Evolutionary conservation across 208 protist species (phyloP), one percentile per base, ranked within the genome.

Genomic region (Leptomonas seymouri): DNA sequence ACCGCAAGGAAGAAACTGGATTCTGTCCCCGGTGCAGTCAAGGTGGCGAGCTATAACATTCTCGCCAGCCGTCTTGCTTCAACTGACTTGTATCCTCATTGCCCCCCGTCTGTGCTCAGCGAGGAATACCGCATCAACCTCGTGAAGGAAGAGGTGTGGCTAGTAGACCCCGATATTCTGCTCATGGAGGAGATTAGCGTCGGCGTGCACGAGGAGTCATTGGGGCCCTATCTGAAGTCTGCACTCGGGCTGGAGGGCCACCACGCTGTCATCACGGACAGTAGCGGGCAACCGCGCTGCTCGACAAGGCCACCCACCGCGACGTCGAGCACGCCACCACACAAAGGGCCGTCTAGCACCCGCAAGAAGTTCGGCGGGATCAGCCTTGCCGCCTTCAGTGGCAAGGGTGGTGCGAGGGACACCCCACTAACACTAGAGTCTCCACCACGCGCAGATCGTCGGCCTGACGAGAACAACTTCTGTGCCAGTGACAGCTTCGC

Each of bases 1-100:
- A 20, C 34, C 12, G 34, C 48, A 1, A 20, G 8, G 4, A 77
- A 60, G 59, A 46, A 46, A 21, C 41, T 77, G 21, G 63, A 70
- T 5, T 20, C 58, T 4, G 62, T 71, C 14, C 71, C 71, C 2
- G 71, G 75, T 3, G 67, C 58, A 20, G 25, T 96, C 28, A 88
- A 82, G 57, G 54, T 96, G 46, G 78, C 91, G 18, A 80, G 80
- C 60, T 94, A 96, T 70, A 96, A 96, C 67, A 88, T 96, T 55
- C 58, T 94, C 4, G 91, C 91, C 8, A 74, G 82, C 27, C 81
- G 87, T n/a, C 71, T 90, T 7, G 80, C 91, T 8, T 85, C 78
- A 14, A 91, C 85, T 8, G 86, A 94, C 58, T 63, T 79, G n/a
- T 96, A 93, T 67, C 82, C 84, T 16, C 51, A 78, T 72, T 94